Evolutionary conservation across 805 yeast species (phyloP).

Genomic region (Myxozyma melibiosi): DNA sequence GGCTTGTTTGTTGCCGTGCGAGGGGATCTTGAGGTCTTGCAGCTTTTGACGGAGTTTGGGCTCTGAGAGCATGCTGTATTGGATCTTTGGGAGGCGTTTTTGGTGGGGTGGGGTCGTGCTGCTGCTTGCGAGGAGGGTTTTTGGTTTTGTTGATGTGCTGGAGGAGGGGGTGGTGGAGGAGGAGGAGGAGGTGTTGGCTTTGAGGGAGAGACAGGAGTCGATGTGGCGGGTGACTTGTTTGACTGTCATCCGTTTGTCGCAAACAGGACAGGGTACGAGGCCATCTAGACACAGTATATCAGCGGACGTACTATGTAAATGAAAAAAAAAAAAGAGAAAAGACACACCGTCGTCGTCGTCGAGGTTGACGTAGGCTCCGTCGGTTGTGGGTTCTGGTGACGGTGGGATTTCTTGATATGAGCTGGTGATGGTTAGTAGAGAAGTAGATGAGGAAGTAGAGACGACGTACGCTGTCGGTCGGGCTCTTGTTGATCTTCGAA

Average conservation of each 20-base stretch:
- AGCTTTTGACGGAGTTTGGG: slow-evolving; percentile 65
- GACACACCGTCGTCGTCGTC: background rate
- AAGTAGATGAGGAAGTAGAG: background rate
- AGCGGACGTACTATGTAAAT: too few relatives aligned
- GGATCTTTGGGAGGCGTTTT: slow-evolving; percentile 57
- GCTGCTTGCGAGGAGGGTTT: background rate
- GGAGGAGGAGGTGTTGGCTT: slow-evolving; percentile 9
- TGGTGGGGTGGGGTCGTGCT: background rate
- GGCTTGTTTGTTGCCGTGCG: slow-evolving; percentile 62
- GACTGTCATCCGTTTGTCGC: slow-evolving; percentile 52
- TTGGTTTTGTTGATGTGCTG: background rate
- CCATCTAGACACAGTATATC: slow-evolving; percentile 17
- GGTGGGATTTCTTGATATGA: background rate
- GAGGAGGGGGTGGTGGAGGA: background rate
- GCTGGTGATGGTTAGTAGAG: slow-evolving; percentile 3
- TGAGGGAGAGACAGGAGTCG: slow-evolving; percentile 17
- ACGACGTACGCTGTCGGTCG: slow-evolving; percentile 9
- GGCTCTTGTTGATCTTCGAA: slow-evolving; percentile 8
- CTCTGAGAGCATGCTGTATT: slow-evolving; percentile 60
- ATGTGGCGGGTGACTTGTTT: slow-evolving; percentile 24
- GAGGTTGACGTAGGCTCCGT: background rate
- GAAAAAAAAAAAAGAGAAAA: background rate
- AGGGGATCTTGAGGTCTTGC: slow-evolving; percentile 55
- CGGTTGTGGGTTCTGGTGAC: background rate
- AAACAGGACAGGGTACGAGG: slow-evolving; percentile 64